Base-by-base conservation (phyloP, 371 early-diverging fungal species). In the Mortierella sp. region DNA sequence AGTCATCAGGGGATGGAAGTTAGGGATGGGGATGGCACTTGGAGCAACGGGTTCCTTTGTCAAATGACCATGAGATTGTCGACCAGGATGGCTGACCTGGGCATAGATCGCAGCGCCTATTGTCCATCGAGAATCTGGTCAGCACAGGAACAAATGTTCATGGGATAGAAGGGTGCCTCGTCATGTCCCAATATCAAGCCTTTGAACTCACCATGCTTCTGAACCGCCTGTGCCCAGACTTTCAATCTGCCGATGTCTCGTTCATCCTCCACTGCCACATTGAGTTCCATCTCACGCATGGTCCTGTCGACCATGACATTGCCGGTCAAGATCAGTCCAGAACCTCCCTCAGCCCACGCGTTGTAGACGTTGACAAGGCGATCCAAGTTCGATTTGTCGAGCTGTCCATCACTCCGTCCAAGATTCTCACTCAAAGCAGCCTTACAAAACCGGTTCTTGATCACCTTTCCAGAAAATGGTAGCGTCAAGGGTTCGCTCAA, bases 221-320 rank as follows among this genome's bases (percentile, higher is more conserved):
- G 64, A 41, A 56, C 64, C 18, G 64, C 28, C 42, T 56, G 26
- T 10, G 64, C 64, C 64, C 64, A 64, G 12, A 41, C 18, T 8
- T 56, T 55, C 30, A 64, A 21, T 6, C 49, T n/a, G 3, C 42
- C 56, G 16, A 64, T 23, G 18, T 64, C 64, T 18, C 57, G 13
- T 9, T 39, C 43, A 21, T 64, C 64, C 51, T 60, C 56, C 1
- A 66, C 60, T 1, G 56, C 48, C 2, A 60, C 38, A 48, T 66
- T 66, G 34, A 26, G 42, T 38, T 60, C 60, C 55, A 46, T 49
- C 39, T 59, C 66, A 1, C 58, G 18, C 34, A 51, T 49, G 6
- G 28, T 48, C 46, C 60, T 51, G 38, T 66, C 66, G 43, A 66
- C 66, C 66, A 66, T 66, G 27, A 66, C 31, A 23, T 66, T 66